phyloP scores from a whole-genome alignment of 208 protist species.

The Porcisia deanei region DNA sequence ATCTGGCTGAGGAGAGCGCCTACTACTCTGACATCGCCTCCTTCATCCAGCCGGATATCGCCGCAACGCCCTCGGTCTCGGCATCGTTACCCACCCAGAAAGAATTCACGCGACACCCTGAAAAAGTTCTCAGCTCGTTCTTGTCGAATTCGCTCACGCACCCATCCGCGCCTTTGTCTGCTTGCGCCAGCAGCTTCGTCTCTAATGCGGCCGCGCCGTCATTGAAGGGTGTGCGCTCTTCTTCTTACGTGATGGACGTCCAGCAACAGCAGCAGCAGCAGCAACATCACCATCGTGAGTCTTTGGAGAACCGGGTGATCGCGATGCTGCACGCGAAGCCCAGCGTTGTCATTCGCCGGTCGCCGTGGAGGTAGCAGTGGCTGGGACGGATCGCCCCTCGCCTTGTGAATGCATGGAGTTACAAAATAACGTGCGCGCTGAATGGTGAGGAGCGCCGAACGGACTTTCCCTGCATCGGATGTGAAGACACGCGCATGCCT shows the following conservation, averaged over 20 bases:
- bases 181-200: too few species aligned
- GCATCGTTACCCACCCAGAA: conserved; percentile 2
- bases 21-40: conserved; percentile 38
- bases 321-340: conserved; percentile 26
- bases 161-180: background rate
- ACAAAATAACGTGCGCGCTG: background rate
- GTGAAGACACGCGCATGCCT: background rate
- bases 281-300: conserved; percentile 1
- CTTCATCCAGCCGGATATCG: conserved; percentile 14
- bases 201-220: background rate
- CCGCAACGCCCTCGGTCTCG: background rate
- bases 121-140: background rate
- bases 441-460: background rate
- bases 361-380: conserved; percentile 16
- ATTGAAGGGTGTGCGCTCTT: background rate
- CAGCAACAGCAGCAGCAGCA: conserved; percentile 6
- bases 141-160: background rate
- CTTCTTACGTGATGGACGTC: conserved; percentile 9
- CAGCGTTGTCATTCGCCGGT: conserved; percentile 20
- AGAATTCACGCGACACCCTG: background rate
- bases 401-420: background rate
- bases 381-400: background rate
- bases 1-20: conserved; percentile 15
- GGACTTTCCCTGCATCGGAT: background rate
- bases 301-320: conserved; percentile 24